Percentiles rank a stretch among this genome's conserved stretches.
These are phyloP conservation scores for Erodium texanum DNA, from an alignment of 441 rosid species.

Conservation along the genomic window DNA sequence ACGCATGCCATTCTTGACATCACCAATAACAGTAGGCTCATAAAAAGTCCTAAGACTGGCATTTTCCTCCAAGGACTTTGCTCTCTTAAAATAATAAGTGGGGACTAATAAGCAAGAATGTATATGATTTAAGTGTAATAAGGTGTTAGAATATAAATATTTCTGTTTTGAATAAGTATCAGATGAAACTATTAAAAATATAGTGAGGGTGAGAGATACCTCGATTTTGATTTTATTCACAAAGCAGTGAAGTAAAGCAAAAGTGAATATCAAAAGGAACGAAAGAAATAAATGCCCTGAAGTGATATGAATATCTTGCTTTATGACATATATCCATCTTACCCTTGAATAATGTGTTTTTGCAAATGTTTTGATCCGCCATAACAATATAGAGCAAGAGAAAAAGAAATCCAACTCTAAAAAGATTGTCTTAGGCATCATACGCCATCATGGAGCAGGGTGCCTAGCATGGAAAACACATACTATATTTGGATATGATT, in stretches of 20 bases:
- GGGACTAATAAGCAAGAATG: neutral
- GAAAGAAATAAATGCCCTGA: neutral
- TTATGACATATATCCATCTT: neutral
- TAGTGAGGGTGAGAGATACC: neutral
- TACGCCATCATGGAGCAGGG: neutral
- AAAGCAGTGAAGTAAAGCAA: neutral
- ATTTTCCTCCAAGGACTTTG: conserved; percentile 89
- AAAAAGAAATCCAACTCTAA: too few relatives aligned
- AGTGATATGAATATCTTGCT: neutral
- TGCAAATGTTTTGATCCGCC: neutral
- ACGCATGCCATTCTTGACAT: conserved; percentile 61
- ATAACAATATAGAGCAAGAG: neutral
- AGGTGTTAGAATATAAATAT: conserved; percentile 10
- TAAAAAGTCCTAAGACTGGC: conserved; percentile 84
- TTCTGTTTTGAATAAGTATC: neutral
- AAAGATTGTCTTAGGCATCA: too few relatives aligned
- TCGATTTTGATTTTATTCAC: neutral
- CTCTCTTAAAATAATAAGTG: conserved; percentile 53
- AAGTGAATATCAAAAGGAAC: neutral
- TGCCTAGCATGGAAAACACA: neutral
- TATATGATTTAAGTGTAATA: neutral
- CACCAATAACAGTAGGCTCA: conserved; percentile 79
- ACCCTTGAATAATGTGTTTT: neutral
- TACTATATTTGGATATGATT: neutral
- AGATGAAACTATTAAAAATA: neutral